Percentiles rank a stretch among this genome's conserved stretches.
Evolutionary conservation across 2,329 filamentous ascomycete genomes (phyloP).

Genomic region (Phoma sp.): DNA sequence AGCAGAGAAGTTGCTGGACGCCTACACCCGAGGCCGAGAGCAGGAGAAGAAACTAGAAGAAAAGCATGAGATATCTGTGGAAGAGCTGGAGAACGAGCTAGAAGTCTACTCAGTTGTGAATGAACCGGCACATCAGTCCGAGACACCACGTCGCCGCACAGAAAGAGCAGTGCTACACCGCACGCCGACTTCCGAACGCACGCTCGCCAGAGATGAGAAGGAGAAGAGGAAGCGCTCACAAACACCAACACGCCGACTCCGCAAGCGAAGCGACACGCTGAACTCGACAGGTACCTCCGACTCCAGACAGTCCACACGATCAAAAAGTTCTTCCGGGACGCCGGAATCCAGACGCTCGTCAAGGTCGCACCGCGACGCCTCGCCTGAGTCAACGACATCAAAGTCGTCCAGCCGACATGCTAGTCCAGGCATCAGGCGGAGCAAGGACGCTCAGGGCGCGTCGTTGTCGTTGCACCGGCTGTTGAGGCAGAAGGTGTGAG

Average conservation of each 20-base stretch:
- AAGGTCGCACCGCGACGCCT: conserved; percentile 11
- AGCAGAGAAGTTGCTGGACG: conserved; percentile 30
- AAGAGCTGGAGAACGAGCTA: conserved; percentile 9
- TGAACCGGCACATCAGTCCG: background rate
- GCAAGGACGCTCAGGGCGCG: conserved; percentile 9
- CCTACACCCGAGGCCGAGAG: conserved; percentile 22
- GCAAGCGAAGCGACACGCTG: conserved; percentile 33
- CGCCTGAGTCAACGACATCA: conserved; percentile 12
- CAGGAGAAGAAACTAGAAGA: conserved; percentile 3
- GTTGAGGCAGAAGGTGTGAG: conserved; percentile 14
- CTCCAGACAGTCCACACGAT: conserved; percentile 10
- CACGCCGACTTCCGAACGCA: conserved; percentile 11
- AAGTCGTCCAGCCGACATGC: conserved; percentile 15
- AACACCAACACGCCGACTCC: conserved; percentile 17
- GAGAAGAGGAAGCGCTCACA: conserved; percentile 13
- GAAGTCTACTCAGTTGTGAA: conserved; percentile 4
- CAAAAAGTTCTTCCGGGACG: conserved; percentile 5
- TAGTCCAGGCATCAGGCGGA: conserved; percentile 5
- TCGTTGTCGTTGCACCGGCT: conserved; percentile 14
- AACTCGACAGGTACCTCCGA: conserved; percentile 24
- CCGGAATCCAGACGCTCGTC: conserved; percentile 10
- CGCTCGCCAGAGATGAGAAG: conserved; percentile 8
- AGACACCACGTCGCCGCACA: conserved; percentile 8
- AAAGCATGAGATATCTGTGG: conserved; percentile 4
- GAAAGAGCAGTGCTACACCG: conserved; percentile 1